Evolutionary conservation across 1,284 basidiomycete species (phyloP).

Genomic region (Puccinia hordei): DNA sequence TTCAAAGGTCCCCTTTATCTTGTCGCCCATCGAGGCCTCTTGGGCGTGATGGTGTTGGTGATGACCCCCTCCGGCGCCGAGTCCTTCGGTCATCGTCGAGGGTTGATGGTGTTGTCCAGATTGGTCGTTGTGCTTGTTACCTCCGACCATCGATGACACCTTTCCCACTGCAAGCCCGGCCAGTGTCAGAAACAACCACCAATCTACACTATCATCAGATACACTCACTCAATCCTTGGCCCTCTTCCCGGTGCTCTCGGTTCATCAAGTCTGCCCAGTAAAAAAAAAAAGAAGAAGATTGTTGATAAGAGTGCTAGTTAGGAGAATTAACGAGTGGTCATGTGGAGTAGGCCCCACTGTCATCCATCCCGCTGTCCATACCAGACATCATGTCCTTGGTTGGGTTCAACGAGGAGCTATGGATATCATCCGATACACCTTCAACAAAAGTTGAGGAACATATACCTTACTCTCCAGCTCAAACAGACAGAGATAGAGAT

Average conservation of each 20-base stretch:
- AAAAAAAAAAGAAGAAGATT: too few species aligned
- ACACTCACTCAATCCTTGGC: constrained; percentile 6
- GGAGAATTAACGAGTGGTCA: background rate
- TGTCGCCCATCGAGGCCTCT: constrained; percentile 26
- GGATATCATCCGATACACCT: background rate
- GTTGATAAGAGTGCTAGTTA: background rate
- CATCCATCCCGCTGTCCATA: constrained; percentile 20
- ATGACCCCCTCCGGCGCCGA: background rate
- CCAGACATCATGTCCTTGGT: constrained; percentile 24
- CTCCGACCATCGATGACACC: constrained; percentile 10
- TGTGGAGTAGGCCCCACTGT: too few species aligned
- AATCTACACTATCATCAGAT: background rate
- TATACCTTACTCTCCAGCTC: too few species aligned
- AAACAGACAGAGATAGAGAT: too few species aligned
- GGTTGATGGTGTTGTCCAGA: background rate
- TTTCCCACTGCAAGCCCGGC: constrained; percentile 19
- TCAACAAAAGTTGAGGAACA: too few species aligned
- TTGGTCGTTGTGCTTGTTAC: constrained; percentile 18
- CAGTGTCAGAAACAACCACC: background rate
- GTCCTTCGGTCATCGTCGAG: constrained; percentile 2
- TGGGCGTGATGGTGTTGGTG: background rate
- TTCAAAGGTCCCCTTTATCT: constrained; percentile 27
- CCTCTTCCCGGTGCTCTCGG: background rate
- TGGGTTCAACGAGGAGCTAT: background rate
- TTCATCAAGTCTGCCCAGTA: background rate